Evolutionary conservation across 2,329 filamentous ascomycete genomes (phyloP), one percentile per base, ranked within the genome.

Genomic region (Ophiostoma tasmaniense): DNA sequence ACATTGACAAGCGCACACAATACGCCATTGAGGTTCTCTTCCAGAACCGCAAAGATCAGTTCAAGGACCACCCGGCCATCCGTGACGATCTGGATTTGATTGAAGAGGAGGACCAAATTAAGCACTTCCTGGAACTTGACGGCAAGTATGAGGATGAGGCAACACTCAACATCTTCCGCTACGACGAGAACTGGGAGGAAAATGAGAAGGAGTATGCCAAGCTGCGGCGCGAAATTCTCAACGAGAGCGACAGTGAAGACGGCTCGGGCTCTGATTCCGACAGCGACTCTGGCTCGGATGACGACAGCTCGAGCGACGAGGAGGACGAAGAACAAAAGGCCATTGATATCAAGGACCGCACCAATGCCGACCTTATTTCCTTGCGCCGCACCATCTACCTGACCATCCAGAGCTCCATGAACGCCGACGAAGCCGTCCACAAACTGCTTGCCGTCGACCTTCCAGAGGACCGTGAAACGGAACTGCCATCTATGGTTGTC

Each of bases 21-120:
- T 99, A 98, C 80, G 97, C 97, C 91, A 94, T 99, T 69, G 95
- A 99, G 78, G 95, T 98, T 6, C 81, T 99, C 61, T 99, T 99
- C 78, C 93, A 99, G 80, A 90, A 97, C 69, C 87, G 95, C 72
- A 97, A 97, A 79, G 94, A 98, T 80, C 90, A 90, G 75, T 99
- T 96, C 83, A 97, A 97, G 81, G 93, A 98, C 75, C 93, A 98
- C 75, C 92, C 90, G 22, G 89, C 93, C 0, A 83, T 98, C 74
- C 93, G 89, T 78, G 93, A 97, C 76, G 95, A 99, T 77, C 82
- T 99, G 69, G 95, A 99, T 79, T 79, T 99, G 64, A 92, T 99
- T 10, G 94, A 98, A 79, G 95, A 99, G 79, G 94, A 98, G 78
- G 95, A 99, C 76, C 95, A 98, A 77, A 96, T 98, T 74, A 98